Conservation (phyloP, 768 basidiomycete species). For the Boletus coccyginus region DNA sequence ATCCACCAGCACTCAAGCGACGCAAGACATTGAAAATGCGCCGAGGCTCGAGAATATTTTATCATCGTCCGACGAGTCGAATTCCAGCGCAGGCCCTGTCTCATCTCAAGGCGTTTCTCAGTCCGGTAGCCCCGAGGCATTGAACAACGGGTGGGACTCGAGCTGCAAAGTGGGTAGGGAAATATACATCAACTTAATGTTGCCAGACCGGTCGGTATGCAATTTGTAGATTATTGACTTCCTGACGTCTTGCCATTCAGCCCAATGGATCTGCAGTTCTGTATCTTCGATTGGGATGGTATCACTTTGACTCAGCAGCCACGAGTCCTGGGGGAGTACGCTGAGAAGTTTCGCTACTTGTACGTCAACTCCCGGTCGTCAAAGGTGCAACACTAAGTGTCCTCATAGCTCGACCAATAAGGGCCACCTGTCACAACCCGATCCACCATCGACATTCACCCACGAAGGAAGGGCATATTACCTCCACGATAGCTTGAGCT, state of each 20-base stretch:
- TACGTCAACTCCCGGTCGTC: conserved; percentile 27
- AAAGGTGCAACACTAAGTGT: conserved; percentile 3
- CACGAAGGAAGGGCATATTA: conserved; percentile 41
- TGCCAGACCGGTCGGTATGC: conserved; percentile 52
- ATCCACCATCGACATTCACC: conserved; percentile 44
- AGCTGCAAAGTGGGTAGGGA: conserved; percentile 39
- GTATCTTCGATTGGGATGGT: conserved; percentile 33
- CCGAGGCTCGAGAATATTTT: neutral
- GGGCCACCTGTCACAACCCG: conserved; percentile 36
- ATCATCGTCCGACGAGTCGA: neutral
- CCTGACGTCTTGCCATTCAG: conserved; percentile 30
- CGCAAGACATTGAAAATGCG: neutral
- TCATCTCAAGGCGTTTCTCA: neutral
- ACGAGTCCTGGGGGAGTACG: conserved; percentile 40
- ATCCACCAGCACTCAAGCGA: neutral
- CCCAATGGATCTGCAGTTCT: conserved; percentile 57
- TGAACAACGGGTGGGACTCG: conserved; percentile 1
- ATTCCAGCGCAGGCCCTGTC: neutral
- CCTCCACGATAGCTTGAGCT: conserved; percentile 45
- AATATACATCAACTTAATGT: conserved; percentile 45
- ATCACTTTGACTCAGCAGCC: conserved; percentile 38
- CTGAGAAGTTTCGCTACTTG: conserved; percentile 40
- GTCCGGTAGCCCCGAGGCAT: neutral
- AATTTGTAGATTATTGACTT: neutral
- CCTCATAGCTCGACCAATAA: conserved; percentile 33